Percentiles rank a stretch among this genome's conserved stretches.
Conservation (phyloP, 2,329 filamentous ascomycete genomes). For the Ophiostoma quercus region DNA sequence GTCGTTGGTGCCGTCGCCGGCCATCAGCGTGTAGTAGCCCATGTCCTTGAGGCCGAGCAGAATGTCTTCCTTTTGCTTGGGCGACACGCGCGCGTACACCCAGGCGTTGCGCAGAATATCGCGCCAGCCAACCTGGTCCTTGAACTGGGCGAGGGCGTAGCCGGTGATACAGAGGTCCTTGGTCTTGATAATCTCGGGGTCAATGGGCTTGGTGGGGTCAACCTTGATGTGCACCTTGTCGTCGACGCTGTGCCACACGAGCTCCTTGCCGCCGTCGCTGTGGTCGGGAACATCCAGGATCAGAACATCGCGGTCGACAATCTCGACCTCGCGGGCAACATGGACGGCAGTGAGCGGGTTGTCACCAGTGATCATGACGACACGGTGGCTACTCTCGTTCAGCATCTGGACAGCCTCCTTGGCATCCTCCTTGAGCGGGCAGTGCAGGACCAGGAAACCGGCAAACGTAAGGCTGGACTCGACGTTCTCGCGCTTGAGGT, state of each 20-base stretch:
- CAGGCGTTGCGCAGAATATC: slow-evolving; percentile 82
- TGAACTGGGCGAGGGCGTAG: slow-evolving; percentile 86
- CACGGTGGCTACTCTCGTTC: slow-evolving; percentile 96
- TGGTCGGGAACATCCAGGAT: slow-evolving; percentile 94
- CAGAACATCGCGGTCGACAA: slow-evolving; percentile 89
- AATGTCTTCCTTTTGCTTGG: slow-evolving; percentile 98
- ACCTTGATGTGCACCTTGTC: slow-evolving; percentile 83
- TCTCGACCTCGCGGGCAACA: slow-evolving; percentile 91
- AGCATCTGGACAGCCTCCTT: slow-evolving; percentile 92
- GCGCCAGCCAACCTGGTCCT: slow-evolving; percentile 68
- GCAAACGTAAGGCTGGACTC: slow-evolving; percentile 82
- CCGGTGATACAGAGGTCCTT: slow-evolving; percentile 96
- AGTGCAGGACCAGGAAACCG: slow-evolving; percentile 92
- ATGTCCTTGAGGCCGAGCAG: slow-evolving; percentile 92
- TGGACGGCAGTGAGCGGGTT: slow-evolving; percentile 96
- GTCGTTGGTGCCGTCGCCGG: slow-evolving; percentile 96
- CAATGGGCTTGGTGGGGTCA: slow-evolving; percentile 73
- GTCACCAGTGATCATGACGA: slow-evolving; percentile 98
- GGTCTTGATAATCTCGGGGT: slow-evolving; percentile 69
- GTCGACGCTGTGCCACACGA: slow-evolving; percentile 94
- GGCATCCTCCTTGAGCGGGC: slow-evolving; percentile 92
- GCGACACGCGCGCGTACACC: slow-evolving; percentile 97
- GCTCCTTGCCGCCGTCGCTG: slow-evolving; percentile 68
- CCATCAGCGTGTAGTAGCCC: slow-evolving; percentile 98
- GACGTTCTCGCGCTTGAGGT: slow-evolving; percentile 87